Conservation (phyloP, 441 rosid species). For the Codiaeum variegatum region DNA sequence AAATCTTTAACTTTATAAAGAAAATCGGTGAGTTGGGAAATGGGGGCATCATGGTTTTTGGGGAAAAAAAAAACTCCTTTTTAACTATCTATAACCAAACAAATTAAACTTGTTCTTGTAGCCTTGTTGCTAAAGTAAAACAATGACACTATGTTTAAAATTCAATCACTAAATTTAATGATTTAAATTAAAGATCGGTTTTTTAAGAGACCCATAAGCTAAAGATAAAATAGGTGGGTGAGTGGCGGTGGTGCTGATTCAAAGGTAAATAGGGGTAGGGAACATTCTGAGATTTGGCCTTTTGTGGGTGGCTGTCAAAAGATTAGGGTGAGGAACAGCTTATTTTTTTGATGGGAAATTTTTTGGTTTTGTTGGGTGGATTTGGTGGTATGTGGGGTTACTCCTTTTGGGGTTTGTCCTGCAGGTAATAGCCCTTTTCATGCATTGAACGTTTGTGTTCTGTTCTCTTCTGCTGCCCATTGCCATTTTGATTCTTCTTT, state of each 20-base stretch:
- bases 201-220: background rate
- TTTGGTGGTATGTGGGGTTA: conserved; percentile 38
- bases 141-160: background rate
- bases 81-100: conserved; percentile 2
- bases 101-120: conserved; percentile 10
- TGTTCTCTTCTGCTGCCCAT: conserved; percentile 9
- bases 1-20: conserved; percentile 24
- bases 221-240: background rate
- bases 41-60: conserved; percentile 28
- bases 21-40: conserved; percentile 8
- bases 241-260: conserved; percentile 86
- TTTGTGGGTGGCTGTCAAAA: conserved; percentile 54
- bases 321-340: conserved; percentile 49
- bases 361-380: conserved; percentile 40
- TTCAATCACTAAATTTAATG: background rate
- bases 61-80: conserved; percentile 8
- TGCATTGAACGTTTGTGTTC: conserved; percentile 22
- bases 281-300: conserved; percentile 65
- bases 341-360: conserved; percentile 39
- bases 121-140: conserved; percentile 9
- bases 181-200: background rate
- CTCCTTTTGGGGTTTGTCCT: conserved; percentile 27
- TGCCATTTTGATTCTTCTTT: conserved; percentile 19
- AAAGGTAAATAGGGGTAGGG: conserved; percentile 43
- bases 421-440: conserved; percentile 14